Evolutionary conservation across 768 basidiomycete genomes (phyloP).

Genomic region (Phaeolepiota aurea): DNA sequence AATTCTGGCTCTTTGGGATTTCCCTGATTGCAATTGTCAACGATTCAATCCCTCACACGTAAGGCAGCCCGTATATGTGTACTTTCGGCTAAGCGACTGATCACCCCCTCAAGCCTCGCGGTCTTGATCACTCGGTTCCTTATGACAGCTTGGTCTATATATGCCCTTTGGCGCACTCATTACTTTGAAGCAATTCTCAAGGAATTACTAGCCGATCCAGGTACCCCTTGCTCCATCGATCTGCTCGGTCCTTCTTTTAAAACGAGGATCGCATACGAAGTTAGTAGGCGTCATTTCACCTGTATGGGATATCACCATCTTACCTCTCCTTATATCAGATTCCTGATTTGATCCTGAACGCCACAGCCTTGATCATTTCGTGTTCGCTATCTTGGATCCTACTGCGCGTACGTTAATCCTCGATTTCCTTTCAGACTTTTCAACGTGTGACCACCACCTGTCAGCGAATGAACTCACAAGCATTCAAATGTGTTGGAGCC

Average conservation of each 20-base stretch:
- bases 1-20: constrained; percentile 47
- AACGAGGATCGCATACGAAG: constrained; percentile 32
- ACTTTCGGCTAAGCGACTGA: too few relatives aligned
- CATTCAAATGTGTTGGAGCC: constrained; percentile 46
- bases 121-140: constrained; percentile 38
- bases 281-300: constrained; percentile 14
- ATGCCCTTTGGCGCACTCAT: constrained; percentile 38
- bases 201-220: constrained; percentile 25
- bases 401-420: constrained; percentile 22
- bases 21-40: constrained; percentile 39
- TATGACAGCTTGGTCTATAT: constrained; percentile 42
- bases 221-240: constrained; percentile 41
- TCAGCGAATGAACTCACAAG: constrained; percentile 36
- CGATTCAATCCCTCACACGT: constrained; percentile 51
- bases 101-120: constrained; percentile 26
- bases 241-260: constrained; percentile 37
- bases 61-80: too few relatives aligned
- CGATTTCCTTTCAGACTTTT: not conserved
- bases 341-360: constrained; percentile 37
- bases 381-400: constrained; percentile 36
- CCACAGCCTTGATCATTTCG: constrained; percentile 32
- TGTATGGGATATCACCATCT: not conserved
- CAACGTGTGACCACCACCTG: constrained; percentile 1
- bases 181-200: constrained; percentile 22
- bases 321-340: constrained; percentile 22